Base-by-base conservation (phyloP, 108 stramenopile genomes). In the Mayamaea pseudoterrestris region DNA sequence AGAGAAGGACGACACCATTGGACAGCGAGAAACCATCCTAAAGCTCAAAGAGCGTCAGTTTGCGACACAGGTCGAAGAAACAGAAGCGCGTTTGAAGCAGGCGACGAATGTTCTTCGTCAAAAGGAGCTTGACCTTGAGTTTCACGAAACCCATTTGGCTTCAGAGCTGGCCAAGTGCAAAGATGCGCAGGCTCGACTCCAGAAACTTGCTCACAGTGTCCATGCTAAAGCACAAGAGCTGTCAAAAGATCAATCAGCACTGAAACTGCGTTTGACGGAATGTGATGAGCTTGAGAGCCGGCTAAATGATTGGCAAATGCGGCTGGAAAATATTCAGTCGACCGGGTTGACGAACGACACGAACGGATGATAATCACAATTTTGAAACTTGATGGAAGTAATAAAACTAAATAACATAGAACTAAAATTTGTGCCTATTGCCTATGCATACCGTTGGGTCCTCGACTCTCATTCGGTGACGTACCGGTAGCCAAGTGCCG, bases 271-370 rank as follows among this genome's bases (percentile, higher is more conserved):
- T 21, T 57, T 68, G 60, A 13, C 8, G 8, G 55, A 61, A 22
- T 56, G 55, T 30, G 55, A 61, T 32, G 66, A 60, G 5, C 32
- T 68, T 37, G 66, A 68, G 24, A 44, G 22, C 9, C 60, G 61
- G 29, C 32, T 68, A 26, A 40, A 42, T 28, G 44, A 61, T 12
- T 68, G 60, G 60, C 66, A 68, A 42, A n/a, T n/a, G n/a, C n/a
- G n/a, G n/a, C n/a, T n/a, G n/a, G n/a, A n/a, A n/a, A n/a, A n/a
- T n/a, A n/a, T n/a, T n/a, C n/a, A n/a, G n/a, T n/a, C n/a, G n/a
- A n/a, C n/a, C n/a, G n/a, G n/a, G n/a, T n/a, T n/a, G n/a, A n/a
- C n/a, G n/a, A n/a, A n/a, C n/a, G n/a, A n/a, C n/a, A n/a, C n/a
- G n/a, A n/a, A n/a, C n/a, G n/a, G n/a, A n/a, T n/a, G n/a, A n/a